A percentile compares a stretch with the other conserved stretches of the same genome.
Conservation (phyloP, 768 basidiomycete genomes). For the Russula virescens region DNA sequence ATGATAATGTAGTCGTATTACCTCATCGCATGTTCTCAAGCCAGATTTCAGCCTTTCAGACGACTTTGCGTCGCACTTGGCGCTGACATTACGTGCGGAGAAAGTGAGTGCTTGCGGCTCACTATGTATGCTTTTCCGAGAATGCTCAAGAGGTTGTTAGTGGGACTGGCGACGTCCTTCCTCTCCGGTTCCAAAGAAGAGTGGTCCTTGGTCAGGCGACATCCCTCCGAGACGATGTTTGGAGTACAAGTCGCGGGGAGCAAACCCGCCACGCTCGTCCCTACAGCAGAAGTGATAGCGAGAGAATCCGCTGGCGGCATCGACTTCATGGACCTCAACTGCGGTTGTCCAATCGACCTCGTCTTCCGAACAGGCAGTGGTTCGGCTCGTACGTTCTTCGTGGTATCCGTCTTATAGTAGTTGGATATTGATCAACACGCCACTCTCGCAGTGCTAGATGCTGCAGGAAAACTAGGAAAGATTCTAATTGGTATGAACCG, state of each 20-base stretch:
- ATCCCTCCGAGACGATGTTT: conserved; percentile 81
- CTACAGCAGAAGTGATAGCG: conserved; percentile 76
- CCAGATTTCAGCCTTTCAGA: conserved; percentile 72
- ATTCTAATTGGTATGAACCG: conserved; percentile 88
- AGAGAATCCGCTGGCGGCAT: conserved; percentile 59
- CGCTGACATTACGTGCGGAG: conserved; percentile 92
- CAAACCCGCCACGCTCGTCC: conserved; percentile 70
- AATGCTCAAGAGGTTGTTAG: conserved; percentile 33
- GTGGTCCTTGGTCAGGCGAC: conserved; percentile 88
- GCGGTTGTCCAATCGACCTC: conserved; percentile 95
- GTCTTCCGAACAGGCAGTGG: conserved; percentile 91
- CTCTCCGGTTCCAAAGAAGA: conserved; percentile 85
- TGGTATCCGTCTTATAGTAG: background rate
- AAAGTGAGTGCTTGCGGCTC: conserved; percentile 50
- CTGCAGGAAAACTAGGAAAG: conserved; percentile 74
- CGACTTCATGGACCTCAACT: conserved; percentile 94
- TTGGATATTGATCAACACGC: background rate
- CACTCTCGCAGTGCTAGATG: conserved; percentile 70
- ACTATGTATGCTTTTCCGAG: background rate
- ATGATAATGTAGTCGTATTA: background rate
- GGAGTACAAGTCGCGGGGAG: conserved; percentile 92
- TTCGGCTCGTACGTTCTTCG: conserved; percentile 62
- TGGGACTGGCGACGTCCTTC: conserved; percentile 93
- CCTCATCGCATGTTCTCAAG: background rate
- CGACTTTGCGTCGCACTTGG: conserved; percentile 81